These are phyloP conservation scores for Carallia pectinifolia DNA, from an alignment of 345 rosid genomes.

Conservation along the genomic window DNA sequence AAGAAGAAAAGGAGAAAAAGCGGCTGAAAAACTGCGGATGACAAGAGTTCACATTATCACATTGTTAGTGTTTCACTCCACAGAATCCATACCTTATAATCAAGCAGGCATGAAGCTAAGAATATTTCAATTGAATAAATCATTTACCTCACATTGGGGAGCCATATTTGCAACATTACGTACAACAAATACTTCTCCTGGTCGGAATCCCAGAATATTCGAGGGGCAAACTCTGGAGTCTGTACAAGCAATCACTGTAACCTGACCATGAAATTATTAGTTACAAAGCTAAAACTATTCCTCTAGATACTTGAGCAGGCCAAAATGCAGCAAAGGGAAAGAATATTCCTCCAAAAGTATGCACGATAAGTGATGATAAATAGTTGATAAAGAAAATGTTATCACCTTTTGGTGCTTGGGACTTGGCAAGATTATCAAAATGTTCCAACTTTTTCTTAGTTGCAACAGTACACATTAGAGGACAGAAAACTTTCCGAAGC, in stretches of 20 bases:
- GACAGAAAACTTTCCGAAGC: slow-evolving; percentile 11
- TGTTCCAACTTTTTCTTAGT: slow-evolving; percentile 71
- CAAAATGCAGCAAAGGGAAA: slow-evolving; percentile 9
- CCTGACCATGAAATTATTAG: slow-evolving; percentile 57
- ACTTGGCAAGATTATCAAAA: slow-evolving; percentile 58
- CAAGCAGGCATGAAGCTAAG: background rate
- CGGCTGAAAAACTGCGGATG: too few relatives aligned
- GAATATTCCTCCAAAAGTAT: background rate
- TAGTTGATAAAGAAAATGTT: background rate
- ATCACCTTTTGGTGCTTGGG: slow-evolving; percentile 84
- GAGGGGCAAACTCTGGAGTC: slow-evolving; percentile 99
- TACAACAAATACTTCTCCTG: slow-evolving; percentile 91
- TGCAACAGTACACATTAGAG: slow-evolving; percentile 13
- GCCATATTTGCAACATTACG: slow-evolving; percentile 92
- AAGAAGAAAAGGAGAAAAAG: slow-evolving; percentile 11
- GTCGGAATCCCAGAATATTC: slow-evolving; percentile 78
- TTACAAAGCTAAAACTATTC: background rate
- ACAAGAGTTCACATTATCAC: too few relatives aligned
- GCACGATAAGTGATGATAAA: background rate
- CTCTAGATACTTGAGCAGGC: background rate
- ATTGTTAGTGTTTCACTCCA: too few relatives aligned
- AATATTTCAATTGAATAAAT: background rate
- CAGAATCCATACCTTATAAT: background rate
- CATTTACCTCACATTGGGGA: slow-evolving; percentile 72
- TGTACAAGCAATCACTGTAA: slow-evolving; percentile 93